A percentile compares a stretch with the other conserved stretches of the same genome.
These are phyloP conservation scores for Coemansia nantahalensis DNA, from an alignment of 192 early-diverging fungal species.

Conservation along the genomic window DNA sequence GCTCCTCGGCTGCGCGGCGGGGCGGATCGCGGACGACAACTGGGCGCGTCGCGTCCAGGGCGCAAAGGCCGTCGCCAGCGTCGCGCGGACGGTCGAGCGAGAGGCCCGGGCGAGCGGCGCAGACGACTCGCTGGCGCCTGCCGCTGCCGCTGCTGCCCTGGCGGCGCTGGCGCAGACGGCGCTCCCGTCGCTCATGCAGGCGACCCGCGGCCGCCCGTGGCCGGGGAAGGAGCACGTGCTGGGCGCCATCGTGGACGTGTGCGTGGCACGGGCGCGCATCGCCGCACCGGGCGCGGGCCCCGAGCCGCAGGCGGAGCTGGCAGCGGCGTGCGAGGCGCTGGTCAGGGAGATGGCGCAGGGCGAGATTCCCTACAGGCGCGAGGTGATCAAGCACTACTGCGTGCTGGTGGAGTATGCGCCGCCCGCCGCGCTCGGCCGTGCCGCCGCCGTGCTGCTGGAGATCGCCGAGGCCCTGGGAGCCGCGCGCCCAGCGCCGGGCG, in stretches of 20 bases:
- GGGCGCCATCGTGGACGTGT: conserved; percentile 31
- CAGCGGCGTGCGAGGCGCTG: conserved; percentile 21
- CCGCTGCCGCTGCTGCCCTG: not conserved
- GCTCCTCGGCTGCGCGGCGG: conserved; percentile 22
- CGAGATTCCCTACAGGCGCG: conserved; percentile 24
- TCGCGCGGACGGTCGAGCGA: conserved; percentile 28
- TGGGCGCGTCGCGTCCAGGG: conserved; percentile 38
- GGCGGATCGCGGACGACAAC: conserved; percentile 18
- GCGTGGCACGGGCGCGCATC: too few relatives aligned
- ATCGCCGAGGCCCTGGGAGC: conserved; percentile 2
- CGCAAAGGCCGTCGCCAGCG: conserved; percentile 27
- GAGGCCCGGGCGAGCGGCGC: conserved; percentile 1
- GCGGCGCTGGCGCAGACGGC: conserved; percentile 9
- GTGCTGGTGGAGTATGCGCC: conserved; percentile 12
- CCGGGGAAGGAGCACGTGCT: conserved; percentile 44
- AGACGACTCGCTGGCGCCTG: not conserved
- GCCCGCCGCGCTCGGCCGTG: conserved; percentile 16
- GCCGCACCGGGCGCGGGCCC: not conserved
- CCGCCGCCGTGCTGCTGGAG: conserved; percentile 12
- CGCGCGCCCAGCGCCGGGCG: not conserved
- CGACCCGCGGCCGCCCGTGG: conserved; percentile 36
- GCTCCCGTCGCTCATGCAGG: conserved; percentile 20
- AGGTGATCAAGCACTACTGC: conserved; percentile 18
- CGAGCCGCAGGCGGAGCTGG: not conserved
- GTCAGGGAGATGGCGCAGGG: conserved; percentile 25